Evolutionary conservation across 2,329 filamentous ascomycete genomes (phyloP), one percentile per base, ranked within the genome.

Genomic region (Helminthosporium solani): DNA sequence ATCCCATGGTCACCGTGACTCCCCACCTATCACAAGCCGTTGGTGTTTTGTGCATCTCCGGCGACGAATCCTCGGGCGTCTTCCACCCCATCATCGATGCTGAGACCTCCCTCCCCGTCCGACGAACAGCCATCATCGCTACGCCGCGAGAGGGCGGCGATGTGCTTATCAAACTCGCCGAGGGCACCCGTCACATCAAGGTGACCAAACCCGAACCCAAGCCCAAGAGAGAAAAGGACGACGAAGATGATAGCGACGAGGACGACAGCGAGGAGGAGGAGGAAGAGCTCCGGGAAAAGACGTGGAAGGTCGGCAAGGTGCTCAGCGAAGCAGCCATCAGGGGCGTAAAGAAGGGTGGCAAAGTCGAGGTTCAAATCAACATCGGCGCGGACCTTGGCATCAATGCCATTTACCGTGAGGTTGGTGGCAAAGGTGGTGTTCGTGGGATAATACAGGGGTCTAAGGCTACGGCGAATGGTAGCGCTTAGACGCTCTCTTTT

Each of bases 331-430:
- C 89, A 9, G 87, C 86, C 25, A 75, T 99, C 68, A 87, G 82
- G 71, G 88, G 80, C 49, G 82, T 95, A 59, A 92, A 92, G 83
- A 90, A 92, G 76, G 87, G 84, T 48, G 82, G 83, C 63, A 96
- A 96, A 78, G 84, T 99, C 56, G 94, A 99, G 78, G 85, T 97
- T 44, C 95, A 90, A 68, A 82, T 97, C 64, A 95, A 92, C 70
- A 86, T 97, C 55, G 82, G 80, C 44, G 85, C 83, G 20, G 90
- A 97, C 68, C 76, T 96, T 46, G 79, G 79, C 56, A 80, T 96
- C 52, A 89, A 87, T 40, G 79, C 96, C 57, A 88, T 91, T 33
- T 85, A 86, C 46, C 81, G 92, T 54, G 90, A 95, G 71, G 86
- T 96, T 39, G 91, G 92, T 54, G 87, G 83, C 49, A 92, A 95